These are phyloP conservation scores for Penstemon davidsonii DNA, from an alignment of 257 asterid species.

Conservation along the genomic window DNA sequence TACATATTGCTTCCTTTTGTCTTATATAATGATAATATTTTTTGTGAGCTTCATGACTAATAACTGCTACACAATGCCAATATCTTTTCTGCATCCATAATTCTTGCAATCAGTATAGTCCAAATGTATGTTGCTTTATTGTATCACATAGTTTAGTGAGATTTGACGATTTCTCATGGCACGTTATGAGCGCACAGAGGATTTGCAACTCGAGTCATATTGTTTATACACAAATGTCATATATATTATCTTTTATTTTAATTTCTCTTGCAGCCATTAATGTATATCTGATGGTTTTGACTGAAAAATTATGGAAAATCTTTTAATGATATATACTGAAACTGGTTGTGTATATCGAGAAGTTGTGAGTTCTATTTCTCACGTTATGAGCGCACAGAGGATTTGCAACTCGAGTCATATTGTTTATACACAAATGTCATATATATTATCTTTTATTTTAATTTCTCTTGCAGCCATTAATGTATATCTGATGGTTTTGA, in stretches of 20 bases:
- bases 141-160: constrained; percentile 2
- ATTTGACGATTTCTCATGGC: neutral
- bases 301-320: constrained; percentile 15
- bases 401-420: neutral
- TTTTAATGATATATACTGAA: neutral
- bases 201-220: neutral
- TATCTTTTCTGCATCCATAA: constrained; percentile 3
- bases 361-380: neutral
- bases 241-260: neutral
- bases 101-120: constrained; percentile 11
- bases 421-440: constrained; percentile 12
- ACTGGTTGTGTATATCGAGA: neutral
- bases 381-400: constrained; percentile 14
- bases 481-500: constrained; percentile 9
- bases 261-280: neutral
- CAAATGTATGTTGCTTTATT: constrained; percentile 8
- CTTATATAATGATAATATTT: neutral
- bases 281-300: constrained; percentile 11
- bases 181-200: constrained; percentile 14
- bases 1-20: neutral
- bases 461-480: neutral
- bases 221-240: constrained; percentile 12
- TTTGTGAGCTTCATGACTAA: neutral
- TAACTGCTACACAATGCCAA: neutral
- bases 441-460: neutral